A percentile compares a stretch with the other conserved stretches of the same genome.
These are phyloP conservation scores for Verticillium nonalfalfae DNA, from an alignment of 2,329 filamentous ascomycete genomes.

Conservation along the genomic window DNA sequence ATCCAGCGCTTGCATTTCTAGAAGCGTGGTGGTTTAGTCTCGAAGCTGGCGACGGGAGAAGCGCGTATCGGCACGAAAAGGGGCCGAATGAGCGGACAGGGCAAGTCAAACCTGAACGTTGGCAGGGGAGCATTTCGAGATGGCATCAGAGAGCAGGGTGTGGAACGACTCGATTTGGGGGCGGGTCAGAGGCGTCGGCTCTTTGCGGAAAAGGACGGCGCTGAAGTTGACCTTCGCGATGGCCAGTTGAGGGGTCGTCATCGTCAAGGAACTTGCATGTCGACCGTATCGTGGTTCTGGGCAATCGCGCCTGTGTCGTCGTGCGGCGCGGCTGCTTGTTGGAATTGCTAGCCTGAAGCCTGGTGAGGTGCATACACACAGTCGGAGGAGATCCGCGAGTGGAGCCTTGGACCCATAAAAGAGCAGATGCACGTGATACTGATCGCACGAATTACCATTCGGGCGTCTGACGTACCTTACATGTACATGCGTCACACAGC, in stretches of 20 bases:
- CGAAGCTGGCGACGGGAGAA: constrained; percentile 7
- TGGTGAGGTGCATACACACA: too few species aligned
- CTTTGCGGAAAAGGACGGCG: constrained; percentile 65
- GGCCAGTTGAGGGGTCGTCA: constrained; percentile 65
- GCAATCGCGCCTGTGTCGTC: too few species aligned
- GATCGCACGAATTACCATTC: neutral
- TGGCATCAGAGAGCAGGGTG: constrained; percentile 54
- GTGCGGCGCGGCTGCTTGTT: too few species aligned
- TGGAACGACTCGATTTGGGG: constrained; percentile 67
- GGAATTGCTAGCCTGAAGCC: too few species aligned
- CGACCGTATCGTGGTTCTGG: too few species aligned
- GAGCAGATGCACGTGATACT: neutral
- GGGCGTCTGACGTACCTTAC: neutral
- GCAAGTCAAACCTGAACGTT: constrained; percentile 79
- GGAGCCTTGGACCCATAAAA: neutral
- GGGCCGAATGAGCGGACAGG: constrained; percentile 1
- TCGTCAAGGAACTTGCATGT: constrained; percentile 20
- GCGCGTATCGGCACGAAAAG: constrained; percentile 1
- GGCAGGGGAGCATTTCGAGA: constrained; percentile 66
- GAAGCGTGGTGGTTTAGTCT: constrained; percentile 28
- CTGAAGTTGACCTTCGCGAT: constrained; percentile 76
- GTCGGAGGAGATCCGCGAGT: neutral
- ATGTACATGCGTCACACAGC: neutral
- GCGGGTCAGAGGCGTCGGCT: constrained; percentile 63
- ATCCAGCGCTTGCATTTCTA: constrained; percentile 91